Conservation (phyloP, 768 basidiomycete genomes). For the Trichaptum fuscoviolaceum region DNA sequence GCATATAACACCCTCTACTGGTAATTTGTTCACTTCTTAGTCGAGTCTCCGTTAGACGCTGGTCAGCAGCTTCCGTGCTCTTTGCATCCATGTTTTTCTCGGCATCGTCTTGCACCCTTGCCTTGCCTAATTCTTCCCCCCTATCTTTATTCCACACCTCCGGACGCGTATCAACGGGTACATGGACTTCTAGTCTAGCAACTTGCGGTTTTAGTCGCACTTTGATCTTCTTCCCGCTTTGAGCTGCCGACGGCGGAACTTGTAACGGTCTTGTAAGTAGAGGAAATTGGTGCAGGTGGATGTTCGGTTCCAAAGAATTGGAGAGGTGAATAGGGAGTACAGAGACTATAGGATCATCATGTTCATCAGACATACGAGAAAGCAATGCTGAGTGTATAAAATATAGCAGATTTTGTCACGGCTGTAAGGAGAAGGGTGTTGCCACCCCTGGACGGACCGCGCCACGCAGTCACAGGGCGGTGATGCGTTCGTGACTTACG, state of each 20-base stretch:
- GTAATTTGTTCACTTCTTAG: slow-evolving; percentile 68
- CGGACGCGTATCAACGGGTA: slow-evolving; percentile 73
- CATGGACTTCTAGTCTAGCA: slow-evolving; percentile 66
- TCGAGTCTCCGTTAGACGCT: slow-evolving; percentile 64
- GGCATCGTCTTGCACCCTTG: slow-evolving; percentile 66
- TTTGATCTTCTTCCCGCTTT: slow-evolving; percentile 70
- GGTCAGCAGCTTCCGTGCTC: slow-evolving; percentile 46
- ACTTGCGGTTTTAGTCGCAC: slow-evolving; percentile 65
- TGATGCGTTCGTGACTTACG: not conserved
- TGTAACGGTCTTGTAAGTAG: slow-evolving; percentile 69
- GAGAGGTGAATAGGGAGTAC: slow-evolving; percentile 72
- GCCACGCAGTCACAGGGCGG: slow-evolving; percentile 1
- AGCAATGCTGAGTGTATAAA: not conserved
- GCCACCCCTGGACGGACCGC: slow-evolving; percentile 1
- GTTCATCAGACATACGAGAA: slow-evolving; percentile 24
- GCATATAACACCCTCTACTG: slow-evolving; percentile 61
- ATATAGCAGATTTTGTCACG: not conserved
- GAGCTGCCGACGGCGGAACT: slow-evolving; percentile 65
- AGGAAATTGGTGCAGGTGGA: slow-evolving; percentile 82
- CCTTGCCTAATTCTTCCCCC: slow-evolving; percentile 58
- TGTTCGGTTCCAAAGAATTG: slow-evolving; percentile 50
- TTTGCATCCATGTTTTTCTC: slow-evolving; percentile 68
- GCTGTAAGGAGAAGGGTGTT: not conserved
- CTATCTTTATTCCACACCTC: slow-evolving; percentile 80
- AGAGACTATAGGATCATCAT: slow-evolving; percentile 53